Evolutionary conservation across 176 grass and related monocot species (phyloP), one percentile per base, ranked within the genome.

Genomic region (Panicum miliaceum): DNA sequence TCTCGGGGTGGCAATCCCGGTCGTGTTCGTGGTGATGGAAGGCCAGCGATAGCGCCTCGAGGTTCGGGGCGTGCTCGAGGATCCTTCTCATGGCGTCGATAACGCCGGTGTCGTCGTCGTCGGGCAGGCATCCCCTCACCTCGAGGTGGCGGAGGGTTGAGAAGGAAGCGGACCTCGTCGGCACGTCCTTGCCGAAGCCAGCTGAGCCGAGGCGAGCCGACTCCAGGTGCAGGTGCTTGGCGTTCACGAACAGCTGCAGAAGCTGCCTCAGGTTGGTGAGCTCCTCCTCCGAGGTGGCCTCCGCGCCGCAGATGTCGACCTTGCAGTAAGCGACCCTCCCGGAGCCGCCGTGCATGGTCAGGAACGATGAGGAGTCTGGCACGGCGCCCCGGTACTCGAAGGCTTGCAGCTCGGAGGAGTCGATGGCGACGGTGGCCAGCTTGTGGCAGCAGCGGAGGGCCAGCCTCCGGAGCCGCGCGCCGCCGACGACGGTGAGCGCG

Each of bases 341-440:
- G 15, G 60, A 2, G 71, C 66, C 64, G 3, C 73, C 73, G 51
- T 10, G 18, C 3, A 60, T 3, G 16, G 38, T 26, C 19, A 85
- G 38, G 19, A 78, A 61, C 4, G 51, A 16, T 12, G 7, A 4
- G 0, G 6, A 1, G 50, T 2, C 48, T 0, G 63, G 82, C 19
- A 48, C 40, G 37, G 26, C n/a, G 37, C 83, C 83, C 0, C 64
- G 3, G 64, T 85, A 85, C 74, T 84, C 61, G 16, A 84, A 84
- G 12, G 36, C 13, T 2, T 3, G 51, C 8, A 84, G 62, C 4
- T 58, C 38, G 0, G 64, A 60, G 0, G 83, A 40, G 52, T 77
- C 38, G 51, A 85, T 0, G 4, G 51, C 13, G 25, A 72, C 69
- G 5, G 50, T 59, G 64, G 26, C 12, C 19, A 85, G 83, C 0